Conservation (phyloP, 2,329 filamentous ascomycete species). For the Cercospora zeina region DNA sequence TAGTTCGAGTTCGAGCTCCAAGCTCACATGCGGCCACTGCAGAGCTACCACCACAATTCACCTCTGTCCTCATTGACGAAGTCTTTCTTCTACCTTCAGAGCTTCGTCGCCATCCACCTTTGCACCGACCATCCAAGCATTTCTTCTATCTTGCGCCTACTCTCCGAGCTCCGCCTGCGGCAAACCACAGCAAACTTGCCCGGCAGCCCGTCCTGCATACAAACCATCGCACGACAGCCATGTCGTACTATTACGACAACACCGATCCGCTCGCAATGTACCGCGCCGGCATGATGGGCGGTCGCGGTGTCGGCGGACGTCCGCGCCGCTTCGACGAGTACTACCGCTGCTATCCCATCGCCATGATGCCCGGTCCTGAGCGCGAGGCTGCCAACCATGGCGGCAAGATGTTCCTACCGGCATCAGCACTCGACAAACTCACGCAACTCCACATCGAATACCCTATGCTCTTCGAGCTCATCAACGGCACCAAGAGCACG, state of each 20-base stretch:
- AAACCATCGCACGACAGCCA: conserved; percentile 4
- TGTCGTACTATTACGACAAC: conserved; percentile 49
- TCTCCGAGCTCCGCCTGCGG: neutral
- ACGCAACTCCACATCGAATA: conserved; percentile 95
- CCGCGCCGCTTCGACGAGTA: conserved; percentile 93
- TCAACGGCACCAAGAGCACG: conserved; percentile 77
- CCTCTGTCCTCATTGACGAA: neutral
- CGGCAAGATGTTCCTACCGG: conserved; percentile 96
- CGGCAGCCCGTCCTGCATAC: neutral
- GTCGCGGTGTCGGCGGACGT: conserved; percentile 49
- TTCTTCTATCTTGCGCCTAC: neutral
- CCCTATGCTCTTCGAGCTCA: conserved; percentile 93
- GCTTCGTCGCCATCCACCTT: neutral
- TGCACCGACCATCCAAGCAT: neutral
- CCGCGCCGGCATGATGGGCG: conserved; percentile 55
- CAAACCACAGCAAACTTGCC: neutral
- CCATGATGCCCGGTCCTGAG: conserved; percentile 89
- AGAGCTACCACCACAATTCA: neutral
- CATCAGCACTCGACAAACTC: conserved; percentile 93
- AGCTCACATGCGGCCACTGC: neutral
- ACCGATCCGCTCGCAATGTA: conserved; percentile 57
- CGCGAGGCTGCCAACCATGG: conserved; percentile 90
- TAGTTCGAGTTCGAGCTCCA: neutral
- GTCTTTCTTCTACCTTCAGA: neutral
- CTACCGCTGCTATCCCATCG: conserved; percentile 93